Evolutionary conservation across 1,284 basidiomycete genomes (phyloP).

Genomic region (Trichosporon ovoides): DNA sequence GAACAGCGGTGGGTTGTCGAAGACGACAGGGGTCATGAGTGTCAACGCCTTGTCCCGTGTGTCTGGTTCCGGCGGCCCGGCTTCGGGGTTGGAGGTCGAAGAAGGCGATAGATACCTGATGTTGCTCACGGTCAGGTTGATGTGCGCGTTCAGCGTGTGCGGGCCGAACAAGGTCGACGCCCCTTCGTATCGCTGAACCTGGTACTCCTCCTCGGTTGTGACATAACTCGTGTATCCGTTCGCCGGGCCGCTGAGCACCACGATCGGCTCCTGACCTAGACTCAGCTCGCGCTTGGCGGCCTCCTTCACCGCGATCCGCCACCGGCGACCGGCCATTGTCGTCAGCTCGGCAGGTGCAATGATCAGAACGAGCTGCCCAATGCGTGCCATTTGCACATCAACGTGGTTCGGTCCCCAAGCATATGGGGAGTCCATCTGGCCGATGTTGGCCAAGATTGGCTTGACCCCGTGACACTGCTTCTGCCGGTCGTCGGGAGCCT

Average conservation of each 20-base stretch:
- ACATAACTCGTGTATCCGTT: conserved; percentile 15
- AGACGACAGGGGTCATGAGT: conserved; percentile 11
- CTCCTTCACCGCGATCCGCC: conserved; percentile 10
- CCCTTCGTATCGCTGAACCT: conserved; percentile 20
- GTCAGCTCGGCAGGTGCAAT: conserved; percentile 13
- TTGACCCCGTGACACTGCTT: conserved; percentile 16
- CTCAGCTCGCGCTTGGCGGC: conserved; percentile 1
- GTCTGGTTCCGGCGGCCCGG: no score
- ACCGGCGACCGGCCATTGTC: conserved; percentile 15
- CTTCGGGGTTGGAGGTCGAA: no score
- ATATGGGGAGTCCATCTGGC: conserved; percentile 16
- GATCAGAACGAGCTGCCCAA: conserved; percentile 19
- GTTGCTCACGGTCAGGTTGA: conserved; percentile 12
- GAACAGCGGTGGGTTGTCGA: conserved; percentile 11
- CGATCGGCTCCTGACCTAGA: conserved; percentile 10
- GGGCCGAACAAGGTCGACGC: conserved; percentile 16
- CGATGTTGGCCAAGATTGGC: conserved; percentile 15
- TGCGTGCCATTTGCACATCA: conserved; percentile 14
- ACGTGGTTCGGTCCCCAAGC: conserved; percentile 15
- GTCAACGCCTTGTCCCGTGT: not conserved
- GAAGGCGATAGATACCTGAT: conserved; percentile 14
- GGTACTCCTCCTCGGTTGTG: conserved; percentile 16
- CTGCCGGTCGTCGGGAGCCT: not conserved
- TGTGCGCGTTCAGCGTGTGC: conserved; percentile 14
- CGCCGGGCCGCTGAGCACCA: conserved; percentile 16